phyloP scores from a whole-genome alignment of 805 yeast species.

The Metschnikowia colocasiae region DNA sequence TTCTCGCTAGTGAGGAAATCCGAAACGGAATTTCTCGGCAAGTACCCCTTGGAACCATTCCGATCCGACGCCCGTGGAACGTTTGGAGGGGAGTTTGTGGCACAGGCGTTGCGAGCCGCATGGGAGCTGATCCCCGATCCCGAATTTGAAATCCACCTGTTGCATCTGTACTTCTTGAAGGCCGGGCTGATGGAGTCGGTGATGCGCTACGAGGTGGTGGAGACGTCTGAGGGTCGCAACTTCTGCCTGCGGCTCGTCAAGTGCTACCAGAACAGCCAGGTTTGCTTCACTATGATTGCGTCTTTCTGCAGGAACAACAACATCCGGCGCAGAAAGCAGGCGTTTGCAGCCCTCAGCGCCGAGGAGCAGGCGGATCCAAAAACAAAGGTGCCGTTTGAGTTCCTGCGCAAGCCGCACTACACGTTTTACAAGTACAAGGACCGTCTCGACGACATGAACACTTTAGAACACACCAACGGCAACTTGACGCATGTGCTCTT shows the following conservation, averaged over 20 bases:
- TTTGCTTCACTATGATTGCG: slow-evolving; percentile 23
- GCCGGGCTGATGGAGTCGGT: slow-evolving; percentile 22
- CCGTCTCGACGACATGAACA: slow-evolving; percentile 13
- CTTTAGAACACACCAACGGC: slow-evolving; percentile 27
- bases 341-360: slow-evolving; percentile 12
- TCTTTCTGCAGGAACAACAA: slow-evolving; percentile 24
- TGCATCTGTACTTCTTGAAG: slow-evolving; percentile 27
- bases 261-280: slow-evolving; percentile 21
- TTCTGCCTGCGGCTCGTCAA: slow-evolving; percentile 24
- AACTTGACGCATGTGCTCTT: slow-evolving; percentile 28
- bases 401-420: slow-evolving; percentile 20
- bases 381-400: slow-evolving; percentile 21
- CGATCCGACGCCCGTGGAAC: slow-evolving; percentile 23
- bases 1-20: slow-evolving; percentile 13
- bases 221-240: slow-evolving; percentile 23
- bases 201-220: slow-evolving; percentile 26
- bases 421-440: slow-evolving; percentile 20
- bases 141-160: slow-evolving; percentile 25
- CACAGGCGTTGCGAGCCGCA: slow-evolving; percentile 26
- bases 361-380: slow-evolving; percentile 13
- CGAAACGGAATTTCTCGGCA: slow-evolving; percentile 20
- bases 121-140: slow-evolving; percentile 24
- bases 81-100: slow-evolving; percentile 29
- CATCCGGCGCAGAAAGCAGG: slow-evolving; percentile 9
- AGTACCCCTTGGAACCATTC: slow-evolving; percentile 25